Evolutionary conservation across 306 rosid genomes (phyloP), one percentile per base, ranked within the genome.

Genomic region (Echinosophora koreensis): DNA sequence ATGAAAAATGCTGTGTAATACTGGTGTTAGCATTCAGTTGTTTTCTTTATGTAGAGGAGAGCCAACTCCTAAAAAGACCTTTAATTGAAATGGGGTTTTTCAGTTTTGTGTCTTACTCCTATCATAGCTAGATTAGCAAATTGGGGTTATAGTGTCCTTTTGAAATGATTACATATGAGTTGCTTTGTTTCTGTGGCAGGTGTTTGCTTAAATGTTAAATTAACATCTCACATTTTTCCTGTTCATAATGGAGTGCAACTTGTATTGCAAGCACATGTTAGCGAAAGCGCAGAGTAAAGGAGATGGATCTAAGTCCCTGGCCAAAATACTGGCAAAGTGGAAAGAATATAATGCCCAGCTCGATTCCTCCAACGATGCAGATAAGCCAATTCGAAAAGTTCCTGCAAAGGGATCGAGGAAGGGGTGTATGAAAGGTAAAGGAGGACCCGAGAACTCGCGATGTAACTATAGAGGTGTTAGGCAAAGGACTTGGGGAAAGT

Each of bases 341-440:
- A 88, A 86, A 74, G 90, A 91, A 37, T 84, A 85, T 54, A 93
- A 91, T 42, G 88, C 89, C 5, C 74, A 41, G 64, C 88, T 91
- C 6, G 97, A 93, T n/a, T 82, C 93, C 4, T 42, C 68, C 50
- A 78, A 46, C 0, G 87, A 77, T 28, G 92, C 32, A 32, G 72
- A 80, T 38, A 88, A 84, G 77, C 89, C 89, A 1, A 41, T 76
- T 66, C 88, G 88, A 47, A 93, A 71, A 83, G 89, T 81, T 66
- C 95, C 98, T 50, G 95, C 98, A 11, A 93, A 89, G 89, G 97
- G 96, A 15, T 93, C 98, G 0, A 93, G 74, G 86, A 91, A 93
- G 73, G 98, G 97, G 50, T 93, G 98, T 56, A 93, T 93, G 98
- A 93, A 91, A 54, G 98, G 98, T 6, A 93, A 93, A 76, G 98